Conservation (phyloP, 768 basidiomycete genomes). For the Rhodosporidiobolus sp. region DNA sequence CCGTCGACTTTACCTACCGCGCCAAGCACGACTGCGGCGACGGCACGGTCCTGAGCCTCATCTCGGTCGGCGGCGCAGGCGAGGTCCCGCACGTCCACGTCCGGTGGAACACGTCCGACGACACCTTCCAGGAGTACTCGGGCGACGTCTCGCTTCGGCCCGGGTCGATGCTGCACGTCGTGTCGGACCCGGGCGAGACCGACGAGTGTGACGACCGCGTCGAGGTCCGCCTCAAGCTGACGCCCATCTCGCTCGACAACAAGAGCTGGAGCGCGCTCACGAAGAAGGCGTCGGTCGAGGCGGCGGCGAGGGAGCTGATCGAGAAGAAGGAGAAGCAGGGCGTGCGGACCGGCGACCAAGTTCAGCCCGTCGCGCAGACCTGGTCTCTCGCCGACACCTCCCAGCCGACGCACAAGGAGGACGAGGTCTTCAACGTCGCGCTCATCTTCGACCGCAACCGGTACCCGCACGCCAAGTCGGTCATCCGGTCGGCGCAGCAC, state of each 20-base stretch:
- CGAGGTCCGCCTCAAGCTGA: conserved; percentile 21
- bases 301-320: neutral
- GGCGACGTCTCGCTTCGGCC: conserved; percentile 19
- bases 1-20: conserved; percentile 25
- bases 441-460: conserved; percentile 41
- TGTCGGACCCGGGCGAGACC: conserved; percentile 28
- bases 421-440: conserved; percentile 33
- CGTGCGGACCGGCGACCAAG: neutral
- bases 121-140: conserved; percentile 17
- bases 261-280: conserved; percentile 31
- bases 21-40: conserved; percentile 36
- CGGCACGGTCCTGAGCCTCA: conserved; percentile 25
- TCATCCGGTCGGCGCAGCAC: conserved; percentile 35
- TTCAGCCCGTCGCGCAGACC: neutral
- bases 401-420: conserved; percentile 8
- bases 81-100: conserved; percentile 16
- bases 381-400: conserved; percentile 1
- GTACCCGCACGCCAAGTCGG: conserved; percentile 32
- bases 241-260: conserved; percentile 32
- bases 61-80: conserved; percentile 10
- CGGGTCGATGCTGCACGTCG: conserved; percentile 15
- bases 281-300: conserved; percentile 17
- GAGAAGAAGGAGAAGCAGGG: conserved; percentile 1
- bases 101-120: conserved; percentile 23
- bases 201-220: conserved; percentile 38